Evolutionary conservation across 768 basidiomycete genomes (phyloP), one percentile per base, ranked within the genome.

Genomic region (Russula earlei): DNA sequence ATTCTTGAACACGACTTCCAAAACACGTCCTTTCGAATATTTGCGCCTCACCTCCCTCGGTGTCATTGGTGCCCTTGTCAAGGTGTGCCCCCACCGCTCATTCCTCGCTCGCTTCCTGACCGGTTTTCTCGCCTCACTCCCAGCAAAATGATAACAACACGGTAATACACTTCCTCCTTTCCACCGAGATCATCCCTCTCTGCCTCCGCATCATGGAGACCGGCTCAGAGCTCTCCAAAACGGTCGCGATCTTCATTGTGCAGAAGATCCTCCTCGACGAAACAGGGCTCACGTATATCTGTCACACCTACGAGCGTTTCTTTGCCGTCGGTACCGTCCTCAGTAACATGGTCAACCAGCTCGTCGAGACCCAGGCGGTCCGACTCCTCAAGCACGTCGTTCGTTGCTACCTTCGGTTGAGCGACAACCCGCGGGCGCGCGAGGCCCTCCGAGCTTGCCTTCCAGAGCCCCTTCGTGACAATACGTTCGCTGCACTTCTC

Each of bases 191-290:
- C 69, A 99, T 99, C 67, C 96, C 96, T 34, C 86, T 99, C 61
- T 99, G 96, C 69, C 82, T 99, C 49, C 87, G 96, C 50, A 99
- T 99, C 70, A 99, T 99, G 96, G 96, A 99, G 71, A 97, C 96
- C 3, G 96, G 96, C 41, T 96, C 94, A 3, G 96, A 99, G 65
- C 81, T 99, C 17, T 92, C 90, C 56, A 99, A 99, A 74, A 99
- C 96, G 0, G 96, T 99, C 43, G 96, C 96, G 41, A 99, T 99
- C 66, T 99, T 99, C 72, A 99, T 99, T 66, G 96, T 99, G 4
- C 96, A 99, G 70, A 99, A 99, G 66, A 91, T 91, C 56, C 78
- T 99, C 15, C 78, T 98, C 51, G 96, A 99, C 69, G 96, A 99
- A 71, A 92, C 95, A 3, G 96, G 96, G 19, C 74, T 99, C 57